These are phyloP conservation scores for Xylariaceae sp. DNA, from an alignment of 2,329 filamentous ascomycete species.

Conservation along the genomic window DNA sequence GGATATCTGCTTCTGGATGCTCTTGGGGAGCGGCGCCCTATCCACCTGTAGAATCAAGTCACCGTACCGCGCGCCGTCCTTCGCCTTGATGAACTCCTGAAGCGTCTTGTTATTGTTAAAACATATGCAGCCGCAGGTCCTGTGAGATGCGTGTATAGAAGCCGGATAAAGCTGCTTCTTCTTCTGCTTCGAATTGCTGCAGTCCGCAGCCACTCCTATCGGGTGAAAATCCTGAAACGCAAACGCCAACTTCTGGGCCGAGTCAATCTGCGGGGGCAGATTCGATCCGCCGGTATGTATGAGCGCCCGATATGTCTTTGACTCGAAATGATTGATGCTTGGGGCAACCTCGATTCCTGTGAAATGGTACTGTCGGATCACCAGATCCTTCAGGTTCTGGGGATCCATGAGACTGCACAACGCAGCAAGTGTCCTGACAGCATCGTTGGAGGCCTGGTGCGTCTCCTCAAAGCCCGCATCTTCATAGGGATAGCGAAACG, in stretches of 20 bases:
- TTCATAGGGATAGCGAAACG: not conserved
- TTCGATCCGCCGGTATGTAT: not conserved
- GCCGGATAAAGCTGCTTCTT: not conserved
- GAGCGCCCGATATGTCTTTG: not conserved
- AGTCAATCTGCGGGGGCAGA: not conserved
- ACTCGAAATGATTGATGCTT: not conserved
- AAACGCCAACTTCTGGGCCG: constrained; percentile 2
- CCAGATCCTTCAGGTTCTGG: not conserved
- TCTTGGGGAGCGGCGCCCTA: not conserved
- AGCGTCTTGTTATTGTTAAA: not conserved
- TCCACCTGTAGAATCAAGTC: not conserved
- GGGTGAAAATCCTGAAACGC: not conserved
- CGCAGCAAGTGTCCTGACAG: constrained; percentile 6
- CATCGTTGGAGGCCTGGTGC: constrained; percentile 1
- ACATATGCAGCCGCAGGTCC: constrained; percentile 1
- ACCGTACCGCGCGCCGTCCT: not conserved
- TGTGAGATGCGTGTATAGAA: not conserved
- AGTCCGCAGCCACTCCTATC: constrained; percentile 2
- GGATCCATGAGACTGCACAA: constrained; percentile 4
- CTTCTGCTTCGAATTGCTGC: not conserved
- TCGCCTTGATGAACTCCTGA: not conserved
- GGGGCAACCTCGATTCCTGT: not conserved
- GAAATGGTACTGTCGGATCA: not conserved
- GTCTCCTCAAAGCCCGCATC: not conserved
- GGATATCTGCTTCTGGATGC: not conserved